Percentiles rank a stretch among this genome's conserved stretches.
phyloP scores from a whole-genome alignment of 768 basidiomycete genomes.

The Pholiota microspora region DNA sequence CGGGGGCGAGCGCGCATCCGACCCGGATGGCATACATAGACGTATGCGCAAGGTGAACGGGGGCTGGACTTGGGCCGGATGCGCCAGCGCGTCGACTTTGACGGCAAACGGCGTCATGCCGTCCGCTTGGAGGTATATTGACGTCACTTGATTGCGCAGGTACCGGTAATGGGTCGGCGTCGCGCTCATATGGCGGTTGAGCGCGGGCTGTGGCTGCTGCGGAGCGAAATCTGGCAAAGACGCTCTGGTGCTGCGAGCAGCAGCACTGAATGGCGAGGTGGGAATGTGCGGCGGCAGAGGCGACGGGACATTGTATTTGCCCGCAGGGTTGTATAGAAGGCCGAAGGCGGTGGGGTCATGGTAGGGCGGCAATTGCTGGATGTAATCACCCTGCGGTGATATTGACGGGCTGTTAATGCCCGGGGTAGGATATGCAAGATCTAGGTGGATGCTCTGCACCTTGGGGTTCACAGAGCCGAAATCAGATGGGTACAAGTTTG shows the following conservation, averaged over 20 bases:
- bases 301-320: constrained; percentile 14
- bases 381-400: constrained; percentile 29
- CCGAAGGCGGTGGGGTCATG: constrained; percentile 19
- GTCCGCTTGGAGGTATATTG: constrained; percentile 58
- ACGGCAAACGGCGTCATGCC: constrained; percentile 65
- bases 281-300: constrained; percentile 9
- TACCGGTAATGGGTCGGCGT: constrained; percentile 27
- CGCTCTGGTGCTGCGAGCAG: not conserved
- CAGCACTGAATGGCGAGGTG: not conserved
- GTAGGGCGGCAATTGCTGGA: constrained; percentile 23
- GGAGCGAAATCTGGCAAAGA: not conserved
- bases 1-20: constrained; percentile 50
- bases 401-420: constrained; percentile 25
- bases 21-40: constrained; percentile 54
- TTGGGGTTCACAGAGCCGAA: constrained; percentile 20
- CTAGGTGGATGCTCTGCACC: constrained; percentile 15
- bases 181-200: constrained; percentile 14
- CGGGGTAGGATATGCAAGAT: constrained; percentile 18
- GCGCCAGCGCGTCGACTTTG: constrained; percentile 53
- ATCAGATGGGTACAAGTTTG: constrained; percentile 30
- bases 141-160: constrained; percentile 30
- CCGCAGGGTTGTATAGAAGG: constrained; percentile 7
- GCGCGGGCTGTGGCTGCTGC: constrained; percentile 6
- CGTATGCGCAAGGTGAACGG: constrained; percentile 55
- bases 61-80: constrained; percentile 36